Evolutionary conservation across 352 stramenopile genomes (phyloP).

Genomic region (Phytophthora sansomeana): DNA sequence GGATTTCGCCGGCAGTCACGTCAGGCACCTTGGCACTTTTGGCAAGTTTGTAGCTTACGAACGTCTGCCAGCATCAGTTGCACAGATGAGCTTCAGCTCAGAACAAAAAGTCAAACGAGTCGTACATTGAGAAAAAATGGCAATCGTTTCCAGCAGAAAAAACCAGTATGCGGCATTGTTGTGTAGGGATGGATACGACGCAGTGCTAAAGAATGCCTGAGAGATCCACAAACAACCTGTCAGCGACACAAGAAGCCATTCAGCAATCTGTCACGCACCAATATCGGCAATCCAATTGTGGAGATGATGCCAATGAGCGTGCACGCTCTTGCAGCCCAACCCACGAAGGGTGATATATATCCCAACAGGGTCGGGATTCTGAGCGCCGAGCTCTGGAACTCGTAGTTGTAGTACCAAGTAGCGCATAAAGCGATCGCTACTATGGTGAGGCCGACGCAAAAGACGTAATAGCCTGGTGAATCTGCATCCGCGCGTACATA

Average conservation of each 20-base stretch:
- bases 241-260: not conserved
- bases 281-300: slow-evolving; percentile 57
- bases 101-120: not conserved
- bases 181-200: slow-evolving; percentile 62
- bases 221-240: no score
- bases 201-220: slow-evolving; percentile 70
- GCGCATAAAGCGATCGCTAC: slow-evolving; percentile 41
- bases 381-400: slow-evolving; percentile 57
- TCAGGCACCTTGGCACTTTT: slow-evolving; percentile 20
- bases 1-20: slow-evolving; percentile 18
- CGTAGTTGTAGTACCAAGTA: slow-evolving; percentile 66
- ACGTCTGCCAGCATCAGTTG: slow-evolving; percentile 33
- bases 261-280: slow-evolving; percentile 37
- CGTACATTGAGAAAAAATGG: slow-evolving; percentile 68
- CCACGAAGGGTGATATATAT: slow-evolving; percentile 37
- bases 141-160: slow-evolving; percentile 69
- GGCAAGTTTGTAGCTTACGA: slow-evolving; percentile 41
- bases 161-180: slow-evolving; percentile 73
- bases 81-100: slow-evolving; percentile 5
- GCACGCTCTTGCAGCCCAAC: slow-evolving; percentile 25
- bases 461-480: slow-evolving; percentile 61
- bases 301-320: slow-evolving; percentile 47
- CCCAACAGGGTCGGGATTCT: slow-evolving; percentile 42
- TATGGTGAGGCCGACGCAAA: slow-evolving; percentile 53
- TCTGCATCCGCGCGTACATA: slow-evolving; percentile 25